Percentiles rank a stretch among this genome's conserved stretches.
Evolutionary conservation across 371 early-diverging fungal species (phyloP).

Genomic region (Capillidium heterosporum): DNA sequence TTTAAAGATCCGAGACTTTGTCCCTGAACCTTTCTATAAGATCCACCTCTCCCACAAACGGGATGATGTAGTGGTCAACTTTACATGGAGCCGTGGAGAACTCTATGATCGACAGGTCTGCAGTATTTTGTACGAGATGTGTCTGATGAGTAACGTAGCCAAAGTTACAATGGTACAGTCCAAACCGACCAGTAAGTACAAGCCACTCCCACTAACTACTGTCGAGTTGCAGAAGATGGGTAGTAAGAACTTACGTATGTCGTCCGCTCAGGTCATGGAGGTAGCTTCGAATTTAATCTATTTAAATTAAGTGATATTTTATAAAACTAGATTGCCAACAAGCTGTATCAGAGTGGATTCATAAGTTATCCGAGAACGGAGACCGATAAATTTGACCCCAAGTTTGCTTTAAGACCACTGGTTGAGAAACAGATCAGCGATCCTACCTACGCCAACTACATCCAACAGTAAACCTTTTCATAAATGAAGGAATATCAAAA

Average conservation of each 20-base stretch:
- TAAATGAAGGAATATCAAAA: background rate
- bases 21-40: slow-evolving; percentile 84
- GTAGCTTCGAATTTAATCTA: slow-evolving; percentile 16
- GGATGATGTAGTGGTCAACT: slow-evolving; percentile 25
- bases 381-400: slow-evolving; percentile 79
- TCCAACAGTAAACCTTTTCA: slow-evolving; percentile 24
- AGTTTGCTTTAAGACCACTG: slow-evolving; percentile 48
- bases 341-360: slow-evolving; percentile 69
- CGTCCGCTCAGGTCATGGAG: slow-evolving; percentile 71
- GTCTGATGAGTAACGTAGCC: slow-evolving; percentile 37
- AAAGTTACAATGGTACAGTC: slow-evolving; percentile 33
- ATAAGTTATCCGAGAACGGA: slow-evolving; percentile 99
- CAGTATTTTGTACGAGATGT: slow-evolving; percentile 50
- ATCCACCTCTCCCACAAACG: slow-evolving; percentile 43
- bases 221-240: slow-evolving; percentile 88
- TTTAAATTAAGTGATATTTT: background rate
- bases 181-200: slow-evolving; percentile 65
- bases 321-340: slow-evolving; percentile 50
- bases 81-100: slow-evolving; percentile 53
- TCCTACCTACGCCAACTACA: slow-evolving; percentile 43
- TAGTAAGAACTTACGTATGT: slow-evolving; percentile 44
- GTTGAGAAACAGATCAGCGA: slow-evolving; percentile 45
- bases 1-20: slow-evolving; percentile 55
- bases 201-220: slow-evolving; percentile 87
- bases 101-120: slow-evolving; percentile 62